Evolutionary conservation across 2,329 filamentous ascomycete genomes (phyloP).

Genomic region (Capronia americana): DNA sequence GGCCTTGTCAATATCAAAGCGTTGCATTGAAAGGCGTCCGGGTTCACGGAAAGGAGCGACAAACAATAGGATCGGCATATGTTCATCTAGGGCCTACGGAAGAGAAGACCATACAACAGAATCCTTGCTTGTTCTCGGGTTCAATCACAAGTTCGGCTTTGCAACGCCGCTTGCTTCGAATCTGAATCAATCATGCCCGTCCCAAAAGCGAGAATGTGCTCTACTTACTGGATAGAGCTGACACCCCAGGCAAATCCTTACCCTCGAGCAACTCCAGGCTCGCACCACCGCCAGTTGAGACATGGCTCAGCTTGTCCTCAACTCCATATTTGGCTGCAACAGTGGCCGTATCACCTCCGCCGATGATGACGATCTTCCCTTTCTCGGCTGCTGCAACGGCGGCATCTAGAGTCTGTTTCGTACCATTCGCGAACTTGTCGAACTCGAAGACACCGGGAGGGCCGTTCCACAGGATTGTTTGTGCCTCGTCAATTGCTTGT

Average conservation of each 20-base stretch:
- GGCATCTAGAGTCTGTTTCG: slow-evolving; percentile 88
- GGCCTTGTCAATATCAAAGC: slow-evolving; percentile 39
- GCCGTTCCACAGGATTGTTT: slow-evolving; percentile 99
- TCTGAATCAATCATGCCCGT: slow-evolving; percentile 18
- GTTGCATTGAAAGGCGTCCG: slow-evolving; percentile 31
- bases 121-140: slow-evolving; percentile 5
- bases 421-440: slow-evolving; percentile 89
- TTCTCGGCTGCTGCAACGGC: slow-evolving; percentile 79
- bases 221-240: slow-evolving; percentile 81
- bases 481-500: slow-evolving; percentile 80
- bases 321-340: slow-evolving; percentile 96
- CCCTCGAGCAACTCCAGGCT: slow-evolving; percentile 96
- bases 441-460: slow-evolving; percentile 98
- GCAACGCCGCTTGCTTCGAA: slow-evolving; percentile 25
- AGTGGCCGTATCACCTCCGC: slow-evolving; percentile 96
- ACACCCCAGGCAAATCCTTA: slow-evolving; percentile 94
- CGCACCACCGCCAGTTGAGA: slow-evolving; percentile 95
- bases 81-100: slow-evolving; percentile 21
- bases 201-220: slow-evolving; percentile 11
- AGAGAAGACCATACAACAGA: slow-evolving; percentile 28
- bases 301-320: slow-evolving; percentile 97
- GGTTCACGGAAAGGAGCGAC: slow-evolving; percentile 17
- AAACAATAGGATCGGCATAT: slow-evolving; percentile 19
- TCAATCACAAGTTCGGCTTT: slow-evolving; percentile 28
- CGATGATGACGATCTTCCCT: slow-evolving; percentile 97